Base-by-base conservation (phyloP, 1,284 basidiomycete species). In the Entoloma clypeatum region DNA sequence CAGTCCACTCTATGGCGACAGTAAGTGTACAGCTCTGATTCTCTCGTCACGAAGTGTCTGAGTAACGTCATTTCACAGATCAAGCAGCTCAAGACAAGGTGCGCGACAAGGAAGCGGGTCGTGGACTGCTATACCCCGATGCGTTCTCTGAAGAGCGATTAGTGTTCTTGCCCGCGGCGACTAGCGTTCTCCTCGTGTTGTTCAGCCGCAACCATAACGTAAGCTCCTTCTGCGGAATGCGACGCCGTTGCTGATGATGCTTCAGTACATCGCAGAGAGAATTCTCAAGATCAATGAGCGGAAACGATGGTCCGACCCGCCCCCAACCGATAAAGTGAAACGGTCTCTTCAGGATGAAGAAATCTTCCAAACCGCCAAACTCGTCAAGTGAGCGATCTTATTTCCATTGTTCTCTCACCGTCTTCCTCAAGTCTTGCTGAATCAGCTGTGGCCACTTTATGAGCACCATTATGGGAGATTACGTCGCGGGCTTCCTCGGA, bases 261-360 rank as follows among this genome's bases (percentile, higher is more conserved):
- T 19, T 31, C 39, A 70, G 67, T 74, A 68, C 51, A 70, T 79
- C 44, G 74, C 71, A 8, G 60, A 69, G 25, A 69, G 61, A 47
- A 61, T 81, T 7, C 58, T 75, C 22, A 65, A 69, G 48, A 71
- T 76, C 51, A 76, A 77, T 52, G 73, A 76, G 53, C 55, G 59
- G 10, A 56, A 60, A 23, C 47, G 36, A 9, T 69, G 66, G 66
- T 53, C 51, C 0, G 57, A 65, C 38, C 61, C 62, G 10, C 61
- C 61, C 13, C 61, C 62, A 0, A 39, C 44, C 10, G 68, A 67
- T 43, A 48, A 58, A 1, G 53, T 49, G 7, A 41, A 33, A 9
- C 49, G 53, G 31, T 50, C 50, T 8, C 39, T 53, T 25, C 71
- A 73, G 47, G 74, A 76, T 48, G 67, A 74, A 39, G 67, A 74